A percentile compares a stretch with the other conserved stretches of the same genome.
Conservation (phyloP, 257 asterid species). For the Plantago ovata region DNA sequence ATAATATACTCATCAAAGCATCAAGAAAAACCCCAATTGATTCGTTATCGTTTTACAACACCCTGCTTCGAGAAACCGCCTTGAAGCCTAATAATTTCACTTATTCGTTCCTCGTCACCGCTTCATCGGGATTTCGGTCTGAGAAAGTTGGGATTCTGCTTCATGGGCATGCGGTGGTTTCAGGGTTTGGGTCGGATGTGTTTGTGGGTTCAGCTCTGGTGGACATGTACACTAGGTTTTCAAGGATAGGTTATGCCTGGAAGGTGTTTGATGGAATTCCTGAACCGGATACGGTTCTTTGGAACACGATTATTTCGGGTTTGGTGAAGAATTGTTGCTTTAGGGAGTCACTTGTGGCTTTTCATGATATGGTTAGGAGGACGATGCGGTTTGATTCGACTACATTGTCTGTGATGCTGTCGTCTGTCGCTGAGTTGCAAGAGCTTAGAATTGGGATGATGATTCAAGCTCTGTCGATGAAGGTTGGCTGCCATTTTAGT, state of each 20-base stretch:
- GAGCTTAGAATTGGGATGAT: conserved; percentile 63
- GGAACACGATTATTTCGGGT: conserved; percentile 86
- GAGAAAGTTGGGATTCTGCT: conserved; percentile 54
- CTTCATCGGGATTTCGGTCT: conserved; percentile 40
- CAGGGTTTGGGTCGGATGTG: conserved; percentile 60
- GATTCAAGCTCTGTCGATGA: conserved; percentile 67
- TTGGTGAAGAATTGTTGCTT: conserved; percentile 62
- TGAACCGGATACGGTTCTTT: conserved; percentile 68
- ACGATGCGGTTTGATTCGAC: conserved; percentile 53
- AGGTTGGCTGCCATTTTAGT: conserved; percentile 55
- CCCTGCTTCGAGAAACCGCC: conserved; percentile 33
- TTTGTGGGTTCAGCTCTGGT: conserved; percentile 86
- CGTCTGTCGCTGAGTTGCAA: conserved; percentile 71
- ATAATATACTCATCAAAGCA: conserved; percentile 78
- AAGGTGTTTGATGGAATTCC: conserved; percentile 76
- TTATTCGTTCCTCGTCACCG: conserved; percentile 55
- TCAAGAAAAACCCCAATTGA: conserved; percentile 43
- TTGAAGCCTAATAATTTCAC: conserved; percentile 75
- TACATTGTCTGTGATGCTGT: conserved; percentile 64
- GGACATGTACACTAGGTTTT: conserved; percentile 42
- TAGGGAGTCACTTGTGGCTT: conserved; percentile 34
- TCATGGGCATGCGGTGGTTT: conserved; percentile 65
- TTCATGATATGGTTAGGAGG: conserved; percentile 42
- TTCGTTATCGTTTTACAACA: conserved; percentile 43
- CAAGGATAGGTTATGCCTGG: conserved; percentile 40